Evolutionary conservation across 2,329 filamentous ascomycete genomes (phyloP), one percentile per base, ranked within the genome.

Genomic region (Zasmidium cellare): DNA sequence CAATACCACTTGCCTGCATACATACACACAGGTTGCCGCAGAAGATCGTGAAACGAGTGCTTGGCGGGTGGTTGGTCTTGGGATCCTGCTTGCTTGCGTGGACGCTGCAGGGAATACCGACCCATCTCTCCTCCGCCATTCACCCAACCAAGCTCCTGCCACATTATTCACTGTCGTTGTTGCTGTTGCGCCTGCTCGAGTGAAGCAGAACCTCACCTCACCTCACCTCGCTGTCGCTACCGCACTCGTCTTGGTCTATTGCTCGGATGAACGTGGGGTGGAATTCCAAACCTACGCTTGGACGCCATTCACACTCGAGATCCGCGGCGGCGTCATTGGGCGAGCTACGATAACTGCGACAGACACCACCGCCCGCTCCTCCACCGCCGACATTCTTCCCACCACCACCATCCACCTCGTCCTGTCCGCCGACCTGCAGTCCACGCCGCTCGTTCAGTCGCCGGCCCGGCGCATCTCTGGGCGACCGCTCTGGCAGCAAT

Each of bases 401-500:
- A 24, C 46, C 22, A 25, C 9, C 20, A 28, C 46, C 16, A 2
- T 47, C 45, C 45, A 18, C 47, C 23, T 2, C 20, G 9, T 28
- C n/a, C 24, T 25, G 20, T 18, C 47, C 23, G 24, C 24, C 47
- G 9, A n/a, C 22, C 47, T 5, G n/a, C 35, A 3, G 11, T 28
- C 12, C 35, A 14, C n/a, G 35, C 35, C 35, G 11, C 9, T 12
- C 9, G 16, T 9, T 3, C 47, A 25, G 22, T 12, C 20, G n/a
- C n/a, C 47, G 47, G 22, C 12, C 22, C n/a, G n/a, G n/a, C n/a
- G n/a, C n/a, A n/a, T n/a, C n/a, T n/a, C n/a, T 22, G 6, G 9
- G 9, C 12, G 22, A 5, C 3, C 47, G 22, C 47, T n/a, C 23
- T 12, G 23, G 50, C 31, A 35, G 58, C 49, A 50, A 66, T 66